Conservation (phyloP, 2,329 filamentous ascomycete genomes). For the Verticillium nonalfalfae region DNA sequence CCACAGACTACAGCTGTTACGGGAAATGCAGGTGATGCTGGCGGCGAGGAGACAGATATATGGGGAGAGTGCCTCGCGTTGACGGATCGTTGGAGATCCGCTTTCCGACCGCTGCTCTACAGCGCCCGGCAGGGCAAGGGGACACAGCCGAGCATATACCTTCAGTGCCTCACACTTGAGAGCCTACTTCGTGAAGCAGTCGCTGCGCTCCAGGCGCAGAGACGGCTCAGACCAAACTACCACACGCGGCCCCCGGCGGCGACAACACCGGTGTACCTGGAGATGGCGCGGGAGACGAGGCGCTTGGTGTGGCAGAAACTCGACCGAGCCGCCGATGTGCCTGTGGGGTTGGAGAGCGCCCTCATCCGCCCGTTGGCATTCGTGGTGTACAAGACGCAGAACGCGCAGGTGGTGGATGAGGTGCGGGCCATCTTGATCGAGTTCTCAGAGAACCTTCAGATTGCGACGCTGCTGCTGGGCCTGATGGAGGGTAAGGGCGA, state of each 20-base stretch:
- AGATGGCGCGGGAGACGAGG: conserved; percentile 1
- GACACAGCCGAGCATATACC: neutral
- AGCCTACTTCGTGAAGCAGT: conserved; percentile 5
- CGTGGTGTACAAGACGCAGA: conserved; percentile 3
- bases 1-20: neutral
- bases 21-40: neutral
- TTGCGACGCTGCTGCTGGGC: neutral
- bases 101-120: conserved; percentile 3
- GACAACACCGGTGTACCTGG: conserved; percentile 3
- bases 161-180: conserved; percentile 6
- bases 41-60: neutral
- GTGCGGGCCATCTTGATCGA: neutral
- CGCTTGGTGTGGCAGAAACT: neutral
- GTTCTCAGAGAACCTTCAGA: neutral
- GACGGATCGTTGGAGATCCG: neutral
- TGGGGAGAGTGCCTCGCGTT: conserved; percentile 1
- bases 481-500: neutral
- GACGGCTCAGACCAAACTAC: neutral
- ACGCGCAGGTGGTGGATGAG: conserved; percentile 1
- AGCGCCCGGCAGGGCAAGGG: neutral
- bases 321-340: neutral
- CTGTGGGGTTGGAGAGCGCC: conserved; percentile 2
- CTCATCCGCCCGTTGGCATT: conserved; percentile 4
- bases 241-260: conserved; percentile 4
- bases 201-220: conserved; percentile 1